These are phyloP conservation scores for Porodaedalea pini DNA, from an alignment of 1,284 basidiomycete species.

Conservation along the genomic window DNA sequence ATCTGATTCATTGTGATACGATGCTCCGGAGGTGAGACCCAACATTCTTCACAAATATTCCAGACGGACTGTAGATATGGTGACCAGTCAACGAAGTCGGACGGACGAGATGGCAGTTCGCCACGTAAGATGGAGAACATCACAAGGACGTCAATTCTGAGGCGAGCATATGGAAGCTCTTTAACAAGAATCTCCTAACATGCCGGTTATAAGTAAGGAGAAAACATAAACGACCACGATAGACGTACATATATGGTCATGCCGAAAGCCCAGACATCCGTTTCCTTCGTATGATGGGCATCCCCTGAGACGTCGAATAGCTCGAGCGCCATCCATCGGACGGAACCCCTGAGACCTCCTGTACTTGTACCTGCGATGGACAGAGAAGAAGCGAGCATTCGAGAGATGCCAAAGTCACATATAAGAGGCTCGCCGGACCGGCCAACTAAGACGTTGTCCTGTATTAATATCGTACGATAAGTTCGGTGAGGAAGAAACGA, in stretches of 20 bases:
- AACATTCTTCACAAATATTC: neutral
- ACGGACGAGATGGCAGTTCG: neutral
- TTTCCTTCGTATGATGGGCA: neutral
- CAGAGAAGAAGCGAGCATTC: constrained; percentile 4
- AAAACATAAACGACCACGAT: no score
- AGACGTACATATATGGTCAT: neutral
- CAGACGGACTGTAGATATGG: neutral
- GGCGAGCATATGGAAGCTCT: constrained; percentile 1
- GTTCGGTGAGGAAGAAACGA: neutral
- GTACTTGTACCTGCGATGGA: neutral
- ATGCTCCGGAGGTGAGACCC: neutral
- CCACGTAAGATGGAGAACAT: constrained; percentile 10
- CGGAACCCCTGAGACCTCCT: neutral
- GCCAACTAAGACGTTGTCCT: constrained; percentile 15
- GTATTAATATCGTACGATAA: neutral
- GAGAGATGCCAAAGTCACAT: constrained; percentile 14
- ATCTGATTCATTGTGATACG: neutral
- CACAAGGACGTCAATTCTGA: neutral
- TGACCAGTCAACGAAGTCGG: no score
- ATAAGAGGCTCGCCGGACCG: constrained; percentile 2
- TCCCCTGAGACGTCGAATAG: neutral
- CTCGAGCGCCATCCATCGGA: neutral
- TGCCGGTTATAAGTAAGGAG: no score
- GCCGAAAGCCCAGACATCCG: constrained; percentile 3
- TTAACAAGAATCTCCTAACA: constrained; percentile 2